A percentile compares a stretch with the other conserved stretches of the same genome.
Conservation (phyloP, 1,139 yeast genomes). For the Sugiyamaella sp. region DNA sequence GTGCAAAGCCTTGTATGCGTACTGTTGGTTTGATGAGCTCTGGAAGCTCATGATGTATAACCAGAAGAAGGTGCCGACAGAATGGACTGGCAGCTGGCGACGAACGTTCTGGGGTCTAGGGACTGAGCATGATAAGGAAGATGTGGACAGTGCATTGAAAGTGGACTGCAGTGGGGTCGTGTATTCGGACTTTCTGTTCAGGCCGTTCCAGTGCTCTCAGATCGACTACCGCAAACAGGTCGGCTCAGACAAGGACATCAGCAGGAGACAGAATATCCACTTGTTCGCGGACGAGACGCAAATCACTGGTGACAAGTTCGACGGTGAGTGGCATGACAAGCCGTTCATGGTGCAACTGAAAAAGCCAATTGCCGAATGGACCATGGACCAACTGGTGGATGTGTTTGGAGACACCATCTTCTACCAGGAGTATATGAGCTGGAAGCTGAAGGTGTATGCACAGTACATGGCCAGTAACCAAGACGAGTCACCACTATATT, state of each 20-base stretch:
- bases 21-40: constrained; percentile 69
- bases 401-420: constrained; percentile 65
- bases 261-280: constrained; percentile 51
- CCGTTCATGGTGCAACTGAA: constrained; percentile 66
- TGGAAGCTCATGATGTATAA: constrained; percentile 63
- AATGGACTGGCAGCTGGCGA: constrained; percentile 84
- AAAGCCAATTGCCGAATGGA: constrained; percentile 58
- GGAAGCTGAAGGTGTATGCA: constrained; percentile 67
- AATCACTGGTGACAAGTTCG: constrained; percentile 52
- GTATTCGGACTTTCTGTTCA: constrained; percentile 66
- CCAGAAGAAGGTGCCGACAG: constrained; percentile 28
- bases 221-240: constrained; percentile 52
- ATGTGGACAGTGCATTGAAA: constrained; percentile 28
- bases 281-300: constrained; percentile 34
- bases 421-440: constrained; percentile 82
- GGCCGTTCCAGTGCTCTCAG: constrained; percentile 81
- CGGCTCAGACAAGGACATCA: constrained; percentile 22
- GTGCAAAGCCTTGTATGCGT: constrained; percentile 73
- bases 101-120: constrained; percentile 53
- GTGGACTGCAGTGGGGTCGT: constrained; percentile 33
- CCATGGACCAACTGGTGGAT: constrained; percentile 50
- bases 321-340: constrained; percentile 48
- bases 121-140: constrained; percentile 43
- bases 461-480: constrained; percentile 61
- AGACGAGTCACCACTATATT: constrained; percentile 83